Evolutionary conservation across 1,284 basidiomycete genomes (phyloP), one percentile per base, ranked within the genome.

Genomic region (Meripilus lineatus): DNA sequence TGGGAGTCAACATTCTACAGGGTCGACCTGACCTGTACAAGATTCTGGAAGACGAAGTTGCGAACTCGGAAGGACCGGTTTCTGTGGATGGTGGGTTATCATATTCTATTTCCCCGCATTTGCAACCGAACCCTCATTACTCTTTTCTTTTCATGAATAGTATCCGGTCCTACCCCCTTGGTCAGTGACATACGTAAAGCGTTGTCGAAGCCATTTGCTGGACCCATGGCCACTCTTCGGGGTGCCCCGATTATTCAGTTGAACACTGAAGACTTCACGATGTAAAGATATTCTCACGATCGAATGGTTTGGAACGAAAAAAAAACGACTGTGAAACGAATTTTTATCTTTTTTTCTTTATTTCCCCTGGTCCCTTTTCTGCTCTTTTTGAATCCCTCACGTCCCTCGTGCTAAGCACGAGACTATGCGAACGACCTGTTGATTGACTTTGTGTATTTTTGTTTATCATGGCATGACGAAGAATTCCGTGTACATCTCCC

Each of bases 161-260:
- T 78, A 1, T 77, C 74, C 40, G 75, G 75, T 7, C 71, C 76
- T 0, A 57, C 65, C 21, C 57, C 63, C 7, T 47, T 78, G 33
- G 63, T 70, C 1, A 54, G 59, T 21, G 51, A 59, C 15, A 70
- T 71, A 10, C 66, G 74, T 2, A 45, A 45, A 2, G 68, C 67
- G 2, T 50, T 77, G 39, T 56, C 67, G 10, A 63, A 67, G 30
- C 61, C 64, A 0, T 55, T 65, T 8, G 64, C 67, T 1, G 62
- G 64, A 4, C 63, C 62, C n/a, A 30, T 35, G 4, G 60, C 55
- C 14, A 52, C 72, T 2, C 51, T 75, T 40, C 59, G 59, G 11
- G 72, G 74, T 21, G 66, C 68, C 0, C 65, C 73, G 2, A 69
- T 59, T 40, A 62, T 75, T 15, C 64, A 61, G 13, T 53, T 77